phyloP scores from a whole-genome alignment of 169 alveolate genomes.

The Cryptosporidium sp. region DNA sequence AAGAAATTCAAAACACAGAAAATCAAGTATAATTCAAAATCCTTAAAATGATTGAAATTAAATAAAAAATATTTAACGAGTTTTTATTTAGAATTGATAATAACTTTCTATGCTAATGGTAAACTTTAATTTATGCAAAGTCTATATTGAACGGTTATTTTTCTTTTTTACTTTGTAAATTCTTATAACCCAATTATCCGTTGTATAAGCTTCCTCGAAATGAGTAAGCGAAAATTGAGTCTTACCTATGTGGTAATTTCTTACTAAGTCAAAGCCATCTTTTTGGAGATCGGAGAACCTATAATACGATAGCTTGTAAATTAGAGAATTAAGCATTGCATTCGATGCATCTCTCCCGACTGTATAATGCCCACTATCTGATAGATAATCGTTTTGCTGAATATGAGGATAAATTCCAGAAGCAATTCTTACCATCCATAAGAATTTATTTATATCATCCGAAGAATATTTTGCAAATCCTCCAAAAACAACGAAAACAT shows the following conservation, averaged over 20 bases:
- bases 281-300: slow-evolving; percentile 90
- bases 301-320: slow-evolving; percentile 94
- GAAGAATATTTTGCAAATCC: slow-evolving; percentile 94
- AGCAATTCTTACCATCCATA: slow-evolving; percentile 98
- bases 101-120: slow-evolving; percentile 11
- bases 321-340: slow-evolving; percentile 90
- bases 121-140: not conserved
- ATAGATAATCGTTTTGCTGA: slow-evolving; percentile 86
- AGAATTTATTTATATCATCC: slow-evolving; percentile 97
- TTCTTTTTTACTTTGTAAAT: slow-evolving; percentile 89
- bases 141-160: slow-evolving; percentile 29
- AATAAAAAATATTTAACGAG: not conserved
- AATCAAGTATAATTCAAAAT: not conserved
- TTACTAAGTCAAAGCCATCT: slow-evolving; percentile 93
- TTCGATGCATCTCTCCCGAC: slow-evolving; percentile 92
- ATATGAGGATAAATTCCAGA: slow-evolving; percentile 93
- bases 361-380: slow-evolving; percentile 82
- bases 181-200: slow-evolving; percentile 97
- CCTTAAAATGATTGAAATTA: not conserved
- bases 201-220: slow-evolving; percentile 96
- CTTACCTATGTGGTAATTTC: slow-evolving; percentile 82
- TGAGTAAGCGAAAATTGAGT: slow-evolving; percentile 86
- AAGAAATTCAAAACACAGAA: slow-evolving; percentile 35
- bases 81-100: slow-evolving; percentile 18
- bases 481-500: slow-evolving; percentile 95